Evolutionary conservation across 495 filamentous ascomycete genomes (phyloP).

Genomic region (Xylaria flabelliformis): DNA sequence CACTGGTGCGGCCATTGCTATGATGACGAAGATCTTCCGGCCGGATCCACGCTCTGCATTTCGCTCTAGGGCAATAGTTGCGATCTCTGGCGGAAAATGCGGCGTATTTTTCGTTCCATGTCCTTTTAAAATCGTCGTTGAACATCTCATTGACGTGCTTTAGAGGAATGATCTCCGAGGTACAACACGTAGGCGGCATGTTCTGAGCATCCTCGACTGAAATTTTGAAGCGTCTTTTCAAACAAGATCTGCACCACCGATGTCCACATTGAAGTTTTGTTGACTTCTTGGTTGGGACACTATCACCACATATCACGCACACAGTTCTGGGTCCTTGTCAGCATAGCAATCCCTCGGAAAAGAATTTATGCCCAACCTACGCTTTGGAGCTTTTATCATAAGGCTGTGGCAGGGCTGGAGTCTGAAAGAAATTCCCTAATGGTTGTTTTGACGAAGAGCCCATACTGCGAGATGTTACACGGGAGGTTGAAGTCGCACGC

Average conservation of each 20-base stretch:
- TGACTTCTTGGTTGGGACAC: slow-evolving; percentile 62
- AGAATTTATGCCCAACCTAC: slow-evolving; percentile 36
- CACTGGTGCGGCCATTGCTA: slow-evolving; percentile 59
- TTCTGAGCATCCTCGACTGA: slow-evolving; percentile 76
- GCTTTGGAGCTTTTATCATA: slow-evolving; percentile 41
- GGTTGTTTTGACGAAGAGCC: slow-evolving; percentile 48
- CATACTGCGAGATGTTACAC: slow-evolving; percentile 48
- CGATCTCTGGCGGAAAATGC: slow-evolving; percentile 77
- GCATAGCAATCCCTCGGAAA: slow-evolving; percentile 19
- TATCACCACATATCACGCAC: slow-evolving; percentile 72
- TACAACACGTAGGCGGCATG: slow-evolving; percentile 85
- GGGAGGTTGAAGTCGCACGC: slow-evolving; percentile 44
- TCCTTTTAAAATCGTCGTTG: slow-evolving; percentile 71
- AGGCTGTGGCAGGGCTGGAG: slow-evolving; percentile 35
- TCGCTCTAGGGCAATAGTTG: slow-evolving; percentile 72
- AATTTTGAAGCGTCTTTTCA: slow-evolving; percentile 72
- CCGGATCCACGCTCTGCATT: slow-evolving; percentile 78
- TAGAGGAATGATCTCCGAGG: slow-evolving; percentile 70
- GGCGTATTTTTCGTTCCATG: slow-evolving; percentile 77
- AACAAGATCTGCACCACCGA: slow-evolving; percentile 76
- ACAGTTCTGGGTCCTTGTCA: slow-evolving; percentile 57
- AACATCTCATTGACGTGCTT: slow-evolving; percentile 78
- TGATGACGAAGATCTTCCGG: slow-evolving; percentile 66
- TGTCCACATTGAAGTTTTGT: slow-evolving; percentile 77
- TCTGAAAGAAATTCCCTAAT: slow-evolving; percentile 42